These are phyloP conservation scores for Globisporangium acanthophoron DNA, from an alignment of 352 stramenopile genomes.

Conservation along the genomic window DNA sequence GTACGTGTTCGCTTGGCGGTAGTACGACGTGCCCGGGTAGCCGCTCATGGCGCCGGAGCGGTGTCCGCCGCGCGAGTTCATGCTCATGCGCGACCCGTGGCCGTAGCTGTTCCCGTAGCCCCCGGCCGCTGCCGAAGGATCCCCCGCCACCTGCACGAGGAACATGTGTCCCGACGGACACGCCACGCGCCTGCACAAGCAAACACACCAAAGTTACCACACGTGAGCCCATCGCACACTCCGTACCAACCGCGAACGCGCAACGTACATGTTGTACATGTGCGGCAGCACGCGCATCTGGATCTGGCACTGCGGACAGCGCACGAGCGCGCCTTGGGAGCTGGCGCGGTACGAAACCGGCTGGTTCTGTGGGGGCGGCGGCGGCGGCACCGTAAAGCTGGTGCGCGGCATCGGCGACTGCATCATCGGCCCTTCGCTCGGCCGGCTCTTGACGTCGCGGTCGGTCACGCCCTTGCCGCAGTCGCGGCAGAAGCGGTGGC, in stretches of 20 bases:
- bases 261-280: constrained; percentile 87
- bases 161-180: constrained; percentile 85
- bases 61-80: constrained; percentile 16
- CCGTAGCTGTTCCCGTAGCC: constrained; percentile 12
- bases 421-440: constrained; percentile 23
- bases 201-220: constrained; percentile 4
- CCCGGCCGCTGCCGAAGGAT: constrained; percentile 13
- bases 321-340: constrained; percentile 80
- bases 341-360: constrained; percentile 71
- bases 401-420: too few relatives aligned
- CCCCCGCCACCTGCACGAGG: constrained; percentile 68
- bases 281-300: constrained; percentile 84
- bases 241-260: too few relatives aligned
- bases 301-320: constrained; percentile 81
- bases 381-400: neutral
- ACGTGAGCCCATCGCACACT: neutral
- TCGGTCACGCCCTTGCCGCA: constrained; percentile 55
- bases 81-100: constrained; percentile 20
- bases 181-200: constrained; percentile 50
- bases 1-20: constrained; percentile 44
- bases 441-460: constrained; percentile 58
- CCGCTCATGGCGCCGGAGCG: constrained; percentile 34
- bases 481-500: constrained; percentile 77
- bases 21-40: constrained; percentile 47
- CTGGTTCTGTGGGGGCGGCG: constrained; percentile 19